phyloP scores from a whole-genome alignment of 2,329 filamentous ascomycete species.

The Sporothrix pseudoabietina region DNA sequence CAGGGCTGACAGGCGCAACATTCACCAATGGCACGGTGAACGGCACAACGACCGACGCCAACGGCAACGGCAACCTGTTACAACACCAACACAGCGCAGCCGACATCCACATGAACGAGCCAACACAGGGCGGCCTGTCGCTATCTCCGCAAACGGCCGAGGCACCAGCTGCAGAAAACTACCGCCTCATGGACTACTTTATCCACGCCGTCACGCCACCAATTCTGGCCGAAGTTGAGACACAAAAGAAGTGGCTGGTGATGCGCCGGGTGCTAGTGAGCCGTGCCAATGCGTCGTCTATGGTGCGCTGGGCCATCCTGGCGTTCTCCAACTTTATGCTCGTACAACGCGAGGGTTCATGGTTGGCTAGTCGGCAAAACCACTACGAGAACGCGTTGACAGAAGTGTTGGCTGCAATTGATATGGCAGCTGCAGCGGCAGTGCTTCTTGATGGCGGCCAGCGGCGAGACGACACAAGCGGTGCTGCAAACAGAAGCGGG shows the following conservation, averaged over 20 bases:
- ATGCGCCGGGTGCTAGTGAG: slow-evolving; percentile 52
- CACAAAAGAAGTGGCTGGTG: slow-evolving; percentile 54
- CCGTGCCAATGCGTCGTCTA: slow-evolving; percentile 51
- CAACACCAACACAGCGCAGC: slow-evolving; percentile 10
- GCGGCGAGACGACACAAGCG: neutral
- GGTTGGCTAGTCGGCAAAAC: slow-evolving; percentile 42
- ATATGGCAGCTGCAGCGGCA: slow-evolving; percentile 27
- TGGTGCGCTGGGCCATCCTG: slow-evolving; percentile 53
- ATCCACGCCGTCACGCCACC: slow-evolving; percentile 53
- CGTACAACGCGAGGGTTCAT: slow-evolving; percentile 43
- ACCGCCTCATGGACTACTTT: slow-evolving; percentile 52
- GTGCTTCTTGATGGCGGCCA: slow-evolving; percentile 23
- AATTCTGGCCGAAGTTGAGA: slow-evolving; percentile 56
- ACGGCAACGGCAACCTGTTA: neutral
- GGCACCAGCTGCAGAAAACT: slow-evolving; percentile 39
- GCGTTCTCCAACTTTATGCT: slow-evolving; percentile 54
- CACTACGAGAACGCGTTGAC: slow-evolving; percentile 45
- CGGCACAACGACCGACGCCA: neutral
- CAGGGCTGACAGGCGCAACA: slow-evolving; percentile 21
- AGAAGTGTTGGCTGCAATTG: slow-evolving; percentile 39
- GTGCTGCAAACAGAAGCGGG: neutral
- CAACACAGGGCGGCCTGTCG: slow-evolving; percentile 30
- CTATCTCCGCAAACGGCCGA: slow-evolving; percentile 23
- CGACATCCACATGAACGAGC: neutral
- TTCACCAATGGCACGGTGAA: slow-evolving; percentile 35